Evolutionary conservation across 768 basidiomycete genomes (phyloP), one percentile per base, ranked within the genome.

Genomic region (Hebeloma cylindrosporum): DNA sequence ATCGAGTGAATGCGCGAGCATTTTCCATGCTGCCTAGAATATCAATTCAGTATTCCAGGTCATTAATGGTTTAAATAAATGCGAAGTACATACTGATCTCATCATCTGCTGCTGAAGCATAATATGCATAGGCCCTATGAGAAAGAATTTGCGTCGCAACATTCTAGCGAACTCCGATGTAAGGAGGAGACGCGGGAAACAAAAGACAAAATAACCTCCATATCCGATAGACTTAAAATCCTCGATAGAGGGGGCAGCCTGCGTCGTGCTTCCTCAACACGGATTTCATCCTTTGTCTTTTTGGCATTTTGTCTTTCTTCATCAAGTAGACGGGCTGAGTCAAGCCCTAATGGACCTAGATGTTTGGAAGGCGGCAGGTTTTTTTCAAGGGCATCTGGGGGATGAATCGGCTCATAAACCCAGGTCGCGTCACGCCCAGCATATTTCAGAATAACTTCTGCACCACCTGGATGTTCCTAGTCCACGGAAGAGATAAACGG

Each of bases 21-120:
- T 93, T 93, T 62, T 92, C 86, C 7, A 58, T 47, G 56, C 78
- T 64, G 8, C 80, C 85, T 88, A 36, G 34, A 49, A 53, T 7
- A 13, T 14, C 13, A 20, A 14, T 20, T 16, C n/a, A 26, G 27
- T n/a, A n/a, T 28, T 8, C 5, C 13, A 27, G 11, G 23, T 33
- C 20, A 6, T 9, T 18, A 32, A 29, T 26, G 29, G 14, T 46
- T 35, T 8, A 16, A 39, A 40, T 26, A n/a, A n/a, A n/a, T 45
- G 28, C 4, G 32, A 20, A 16, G n/a, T 9, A 69, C 80, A 42
- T 63, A 92, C 91, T 71, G 52, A 85, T 77, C 58, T 87, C 83
- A 57, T 94, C 92, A 58, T 96, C 93, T 1, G 90, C 74, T 7
- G 89, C 87, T 17, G 91, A 93, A 5, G 81, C 78, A 64, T 93